Percentiles rank a stretch among this genome's conserved stretches.
These are phyloP conservation scores for Aureobasidium zeae DNA, from an alignment of 2,329 filamentous ascomycete species.

Conservation along the genomic window DNA sequence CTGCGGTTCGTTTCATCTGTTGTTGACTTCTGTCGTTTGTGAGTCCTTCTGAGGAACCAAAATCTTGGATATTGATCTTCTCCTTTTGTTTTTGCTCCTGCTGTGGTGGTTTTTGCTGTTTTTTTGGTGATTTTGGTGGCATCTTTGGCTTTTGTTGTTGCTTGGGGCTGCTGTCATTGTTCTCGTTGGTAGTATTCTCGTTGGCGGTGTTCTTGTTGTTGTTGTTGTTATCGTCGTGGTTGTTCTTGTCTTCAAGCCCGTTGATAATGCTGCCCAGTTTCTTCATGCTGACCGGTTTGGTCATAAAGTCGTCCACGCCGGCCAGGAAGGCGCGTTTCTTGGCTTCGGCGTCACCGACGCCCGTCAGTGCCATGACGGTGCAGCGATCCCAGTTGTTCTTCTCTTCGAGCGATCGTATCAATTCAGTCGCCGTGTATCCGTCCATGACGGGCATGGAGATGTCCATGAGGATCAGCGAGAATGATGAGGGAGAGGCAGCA, in stretches of 20 bases:
- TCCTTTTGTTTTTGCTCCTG: background rate
- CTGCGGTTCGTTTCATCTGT: too few species aligned
- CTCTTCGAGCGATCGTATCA: constrained; percentile 24
- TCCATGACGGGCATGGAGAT: constrained; percentile 30
- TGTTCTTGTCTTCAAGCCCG: background rate
- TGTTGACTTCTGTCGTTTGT: too few species aligned
- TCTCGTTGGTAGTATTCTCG: background rate
- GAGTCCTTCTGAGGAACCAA: too few species aligned
- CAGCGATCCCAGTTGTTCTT: constrained; percentile 16
- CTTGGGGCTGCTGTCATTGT: background rate
- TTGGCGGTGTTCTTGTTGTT: background rate
- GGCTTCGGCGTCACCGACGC: constrained; percentile 24
- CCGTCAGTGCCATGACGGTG: constrained; percentile 26
- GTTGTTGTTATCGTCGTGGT: background rate
- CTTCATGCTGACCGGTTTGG: constrained; percentile 28
- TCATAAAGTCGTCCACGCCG: constrained; percentile 27
- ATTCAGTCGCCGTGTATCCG: constrained; percentile 24
- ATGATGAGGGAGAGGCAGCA: constrained; percentile 26
- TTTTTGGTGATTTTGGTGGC: background rate
- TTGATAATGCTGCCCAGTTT: constrained; percentile 18
- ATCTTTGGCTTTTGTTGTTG: background rate
- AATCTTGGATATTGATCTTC: too few species aligned
- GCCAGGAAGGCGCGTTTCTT: constrained; percentile 21
- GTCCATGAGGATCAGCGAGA: constrained; percentile 43
- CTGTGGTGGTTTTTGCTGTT: background rate